Evolutionary conservation across 352 stramenopile genomes (phyloP), one percentile per base, ranked within the genome.

Genomic region (Globisporangium cylindrosporum): DNA sequence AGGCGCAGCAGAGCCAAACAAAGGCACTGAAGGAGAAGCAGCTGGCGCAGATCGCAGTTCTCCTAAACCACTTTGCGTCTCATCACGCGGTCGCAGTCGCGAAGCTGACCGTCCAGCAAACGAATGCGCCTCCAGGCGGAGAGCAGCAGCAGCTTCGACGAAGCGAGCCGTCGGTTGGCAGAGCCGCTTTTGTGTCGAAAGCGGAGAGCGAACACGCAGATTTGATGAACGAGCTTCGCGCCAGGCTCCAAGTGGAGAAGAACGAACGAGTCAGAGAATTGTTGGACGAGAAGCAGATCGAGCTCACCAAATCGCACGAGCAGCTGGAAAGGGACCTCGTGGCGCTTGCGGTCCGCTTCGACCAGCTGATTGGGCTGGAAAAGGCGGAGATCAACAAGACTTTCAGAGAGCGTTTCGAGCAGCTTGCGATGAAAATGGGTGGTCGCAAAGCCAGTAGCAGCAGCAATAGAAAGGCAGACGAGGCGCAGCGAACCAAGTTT

Each of bases 211-310:
- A 75, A 53, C 67, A 64, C 48, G 72, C 83, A 1, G 80, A 89
- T 29, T 64, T 79, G 9, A 59, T 86, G 2, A 68, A 76, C 38
- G 81, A 88, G 36, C 72, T 90, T 43, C 73, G 80, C 9, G 74
- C 74, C 18, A 68, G 78, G 15, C 63, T 91, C 22, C 75, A 84
- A 34, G 68, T 92, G 9, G 80, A 92, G 51, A 66, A 73, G 9
- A 72, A 87, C 27, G 80, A 87, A 59, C 83, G 75, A 5, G 71
- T 80, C 34, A 68, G 61, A 54, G 70, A 86, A 51, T 69, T 92
- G 2, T 32, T 72, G 25, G 36, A 71, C 10, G 77, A 87, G 15
- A 88, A 84, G 65, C 72, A 66, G 22, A 46, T 54, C 22, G 72
- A 72, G 22, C n/a, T 89, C 0, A 60, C 57, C 15, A 38, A 74